These are phyloP conservation scores for Dichotomopilus funicola DNA, from an alignment of 2,329 filamentous ascomycete genomes.

Conservation along the genomic window DNA sequence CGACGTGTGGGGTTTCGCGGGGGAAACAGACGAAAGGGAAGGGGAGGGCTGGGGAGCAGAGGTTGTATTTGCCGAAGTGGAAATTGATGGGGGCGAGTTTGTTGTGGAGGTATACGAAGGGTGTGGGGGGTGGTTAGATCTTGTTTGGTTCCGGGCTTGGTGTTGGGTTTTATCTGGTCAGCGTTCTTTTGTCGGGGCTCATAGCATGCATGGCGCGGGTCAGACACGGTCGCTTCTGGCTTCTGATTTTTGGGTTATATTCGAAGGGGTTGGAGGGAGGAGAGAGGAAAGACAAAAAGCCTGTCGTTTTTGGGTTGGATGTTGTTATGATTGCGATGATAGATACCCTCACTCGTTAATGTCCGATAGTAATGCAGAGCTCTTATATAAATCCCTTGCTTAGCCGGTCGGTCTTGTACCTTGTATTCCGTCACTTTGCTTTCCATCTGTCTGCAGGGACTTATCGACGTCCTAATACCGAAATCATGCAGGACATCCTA, in stretches of 20 bases:
- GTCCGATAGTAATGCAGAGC: not conserved
- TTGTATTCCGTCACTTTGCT: too few relatives aligned
- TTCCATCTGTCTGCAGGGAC: too few relatives aligned
- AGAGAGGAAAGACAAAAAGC: not conserved
- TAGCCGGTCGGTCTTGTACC: too few relatives aligned
- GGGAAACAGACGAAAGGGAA: not conserved
- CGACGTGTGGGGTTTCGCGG: not conserved
- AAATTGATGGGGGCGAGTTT: constrained; percentile 27
- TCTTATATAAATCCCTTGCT: too few relatives aligned
- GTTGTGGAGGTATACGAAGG: constrained; percentile 27
- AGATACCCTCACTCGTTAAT: constrained; percentile 13
- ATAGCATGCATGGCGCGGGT: constrained; percentile 1
- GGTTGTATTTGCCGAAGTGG: constrained; percentile 14
- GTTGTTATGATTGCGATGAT: not conserved
- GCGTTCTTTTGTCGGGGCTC: not conserved
- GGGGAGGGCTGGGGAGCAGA: not conserved
- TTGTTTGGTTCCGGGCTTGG: not conserved
- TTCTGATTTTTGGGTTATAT: not conserved
- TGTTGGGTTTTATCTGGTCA: not conserved
- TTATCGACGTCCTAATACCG: too few relatives aligned
- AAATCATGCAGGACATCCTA: too few relatives aligned
- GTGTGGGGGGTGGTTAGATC: not conserved
- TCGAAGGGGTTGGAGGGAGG: not conserved
- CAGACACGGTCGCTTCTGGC: constrained; percentile 6
- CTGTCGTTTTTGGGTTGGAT: not conserved